Base-by-base conservation (phyloP, 2,329 filamentous ascomycete genomes). In the Metarhizium anisopliae region DNA sequence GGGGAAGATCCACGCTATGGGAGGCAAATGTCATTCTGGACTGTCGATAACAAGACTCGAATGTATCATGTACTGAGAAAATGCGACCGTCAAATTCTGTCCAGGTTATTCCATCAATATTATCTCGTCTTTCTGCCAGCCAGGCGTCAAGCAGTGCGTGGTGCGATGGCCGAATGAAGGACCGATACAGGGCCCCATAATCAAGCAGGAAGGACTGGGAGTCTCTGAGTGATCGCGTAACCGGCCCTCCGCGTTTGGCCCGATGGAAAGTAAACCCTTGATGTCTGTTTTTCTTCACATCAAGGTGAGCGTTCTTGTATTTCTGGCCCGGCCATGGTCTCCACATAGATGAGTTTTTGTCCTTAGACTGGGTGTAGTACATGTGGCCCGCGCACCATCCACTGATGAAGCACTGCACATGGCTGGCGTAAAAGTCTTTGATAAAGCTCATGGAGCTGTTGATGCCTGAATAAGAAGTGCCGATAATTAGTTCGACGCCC, bases 371-470 rank as follows among this genome's bases (percentile, higher is more conserved):
- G 2, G n/a, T 38, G 38, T 58, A 59, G 42, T 58, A 56, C n/a
- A 59, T 42, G 20, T 59, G 38, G 13, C 47, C 35, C 16, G 40
- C 45, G n/a, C 52, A 59, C 56, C 38, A 59, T 14, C 58, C 56
- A 42, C 52, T 38, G 16, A 59, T 56, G 32, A 58, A 59, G 38
- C 50, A 59, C 30, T 59, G 42, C 1, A 58, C 11, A 55, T 59
- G 40, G 43, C 51, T 59, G 14, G 58, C 52, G 25, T 58, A 58
- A 20, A 59, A 57, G 16, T 50, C 42, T 25, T 50, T 52, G 10
- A 59, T 52, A 6, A 59, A 59, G 47, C 40, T 38, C 35, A 58
- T 59, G 10, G 50, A 54, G 45, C 56, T 53, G 13, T 52, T 57
- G 5, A 56, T 47, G 29, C 51, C 42, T 16, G 11, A 29, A 29